These are phyloP conservation scores for Chaetomium cochliodes DNA, from an alignment of 495 filamentous ascomycete species.

Conservation along the genomic window DNA sequence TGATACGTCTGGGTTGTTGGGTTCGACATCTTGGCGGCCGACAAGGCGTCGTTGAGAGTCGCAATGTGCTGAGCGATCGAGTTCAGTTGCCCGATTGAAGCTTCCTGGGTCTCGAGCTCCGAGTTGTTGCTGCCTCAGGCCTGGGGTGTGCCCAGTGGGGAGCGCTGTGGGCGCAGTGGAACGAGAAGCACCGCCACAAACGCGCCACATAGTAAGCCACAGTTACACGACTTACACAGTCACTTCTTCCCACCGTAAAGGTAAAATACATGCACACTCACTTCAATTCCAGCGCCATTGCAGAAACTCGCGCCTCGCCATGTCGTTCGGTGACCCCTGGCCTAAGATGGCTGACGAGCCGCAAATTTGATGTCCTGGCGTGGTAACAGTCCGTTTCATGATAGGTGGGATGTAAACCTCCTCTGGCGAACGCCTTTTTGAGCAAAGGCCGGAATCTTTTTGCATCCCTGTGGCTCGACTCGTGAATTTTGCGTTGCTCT, in stretches of 20 bases:
- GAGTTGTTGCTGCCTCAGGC: slow-evolving; percentile 31
- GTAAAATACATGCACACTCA: too few species aligned
- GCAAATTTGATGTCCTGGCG: too few species aligned
- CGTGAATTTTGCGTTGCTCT: slow-evolving; percentile 40
- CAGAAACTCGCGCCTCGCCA: too few species aligned
- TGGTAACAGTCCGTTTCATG: too few species aligned
- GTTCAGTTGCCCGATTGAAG: slow-evolving; percentile 31
- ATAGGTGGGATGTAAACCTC: too few species aligned
- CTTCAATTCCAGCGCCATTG: too few species aligned
- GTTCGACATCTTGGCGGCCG: slow-evolving; percentile 58
- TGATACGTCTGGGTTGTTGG: slow-evolving; percentile 56
- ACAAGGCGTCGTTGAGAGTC: slow-evolving; percentile 36
- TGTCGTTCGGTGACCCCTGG: too few species aligned
- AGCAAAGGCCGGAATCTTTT: slow-evolving; percentile 34
- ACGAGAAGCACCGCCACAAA: not conserved
- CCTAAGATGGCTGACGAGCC: too few species aligned
- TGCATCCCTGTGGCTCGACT: slow-evolving; percentile 38
- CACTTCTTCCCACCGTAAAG: too few species aligned
- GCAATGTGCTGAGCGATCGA: slow-evolving; percentile 25
- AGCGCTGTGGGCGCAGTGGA: not conserved
- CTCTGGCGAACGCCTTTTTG: slow-evolving; percentile 32
- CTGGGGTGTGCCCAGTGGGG: too few species aligned
- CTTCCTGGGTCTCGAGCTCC: slow-evolving; percentile 27
- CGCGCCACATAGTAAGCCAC: slow-evolving; percentile 1
- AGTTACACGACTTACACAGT: too few species aligned